A percentile compares a stretch with the other conserved stretches of the same genome.
Conservation (phyloP, 805 yeast genomes). For the Ogataea pignaliae region DNA sequence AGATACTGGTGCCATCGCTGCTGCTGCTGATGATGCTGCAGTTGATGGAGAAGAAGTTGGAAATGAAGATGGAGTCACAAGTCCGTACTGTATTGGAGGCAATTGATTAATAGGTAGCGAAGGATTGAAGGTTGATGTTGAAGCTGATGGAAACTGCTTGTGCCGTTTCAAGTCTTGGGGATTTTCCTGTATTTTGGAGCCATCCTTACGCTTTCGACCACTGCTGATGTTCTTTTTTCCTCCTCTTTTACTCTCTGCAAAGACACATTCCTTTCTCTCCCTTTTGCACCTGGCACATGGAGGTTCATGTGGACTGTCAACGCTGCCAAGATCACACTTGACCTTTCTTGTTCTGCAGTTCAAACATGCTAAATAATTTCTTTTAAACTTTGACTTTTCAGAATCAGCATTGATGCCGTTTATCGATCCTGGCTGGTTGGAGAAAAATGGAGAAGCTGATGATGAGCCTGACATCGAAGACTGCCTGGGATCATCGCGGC, state of each 20-base stretch:
- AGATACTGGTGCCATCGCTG: too few species aligned
- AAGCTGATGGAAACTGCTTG: not conserved
- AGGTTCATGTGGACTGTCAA: conserved; percentile 66
- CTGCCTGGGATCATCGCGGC: too few species aligned
- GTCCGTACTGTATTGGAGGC: not conserved
- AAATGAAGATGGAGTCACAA: too few species aligned
- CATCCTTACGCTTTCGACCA: conserved; percentile 16
- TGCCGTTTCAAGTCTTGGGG: too few species aligned
- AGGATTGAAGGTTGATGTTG: not conserved
- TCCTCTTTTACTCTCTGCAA: conserved; percentile 53
- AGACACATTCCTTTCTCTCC: conserved; percentile 75
- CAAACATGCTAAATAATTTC: conserved; percentile 80
- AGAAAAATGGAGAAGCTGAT: too few species aligned
- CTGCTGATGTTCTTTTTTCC: conserved; percentile 31
- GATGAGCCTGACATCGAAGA: too few species aligned
- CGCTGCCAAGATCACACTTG: conserved; percentile 79
- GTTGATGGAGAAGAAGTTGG: too few species aligned
- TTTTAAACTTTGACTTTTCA: conserved; percentile 36
- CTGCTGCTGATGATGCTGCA: too few species aligned
- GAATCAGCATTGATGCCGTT: not conserved
- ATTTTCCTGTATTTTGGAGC: too few species aligned
- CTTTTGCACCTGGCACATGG: conserved; percentile 84
- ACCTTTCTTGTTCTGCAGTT: conserved; percentile 83
- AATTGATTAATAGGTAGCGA: not conserved
- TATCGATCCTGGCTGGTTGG: not conserved